These are phyloP conservation scores for Pichia cabralensis DNA, from an alignment of 805 yeast genomes.

Conservation along the genomic window DNA sequence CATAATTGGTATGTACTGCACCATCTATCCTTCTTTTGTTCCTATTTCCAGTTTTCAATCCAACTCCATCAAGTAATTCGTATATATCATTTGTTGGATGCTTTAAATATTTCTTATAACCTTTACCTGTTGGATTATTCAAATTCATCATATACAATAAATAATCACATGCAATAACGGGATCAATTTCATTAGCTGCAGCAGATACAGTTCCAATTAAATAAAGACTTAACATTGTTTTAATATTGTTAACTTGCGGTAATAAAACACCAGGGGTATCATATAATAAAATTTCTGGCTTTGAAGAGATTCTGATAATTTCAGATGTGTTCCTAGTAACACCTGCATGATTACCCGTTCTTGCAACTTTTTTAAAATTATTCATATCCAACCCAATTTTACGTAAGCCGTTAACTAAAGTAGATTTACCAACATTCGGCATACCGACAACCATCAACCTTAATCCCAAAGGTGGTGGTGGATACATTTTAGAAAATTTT, in stretches of 20 bases:
- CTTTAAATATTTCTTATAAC: slow-evolving; percentile 36
- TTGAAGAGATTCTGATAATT: slow-evolving; percentile 49
- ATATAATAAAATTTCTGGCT: slow-evolving; percentile 59
- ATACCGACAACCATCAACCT: slow-evolving; percentile 75
- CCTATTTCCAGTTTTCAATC: slow-evolving; percentile 24
- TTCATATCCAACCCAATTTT: slow-evolving; percentile 22
- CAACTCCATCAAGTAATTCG: slow-evolving; percentile 41
- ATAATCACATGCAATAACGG: slow-evolving; percentile 79
- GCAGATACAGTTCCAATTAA: slow-evolving; percentile 70
- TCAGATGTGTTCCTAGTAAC: slow-evolving; percentile 76
- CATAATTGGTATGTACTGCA: slow-evolving; percentile 34
- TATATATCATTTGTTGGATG: slow-evolving; percentile 67
- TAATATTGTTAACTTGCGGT: slow-evolving; percentile 56
- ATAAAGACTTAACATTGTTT: slow-evolving; percentile 66
- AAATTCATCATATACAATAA: slow-evolving; percentile 64
- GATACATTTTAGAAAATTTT: slow-evolving; percentile 35
- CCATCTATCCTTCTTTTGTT: slow-evolving; percentile 22
- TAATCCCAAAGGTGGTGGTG: slow-evolving; percentile 79
- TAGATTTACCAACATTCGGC: slow-evolving; percentile 97
- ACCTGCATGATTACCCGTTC: slow-evolving; percentile 84
- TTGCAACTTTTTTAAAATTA: slow-evolving; percentile 54
- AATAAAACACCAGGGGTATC: slow-evolving; percentile 93
- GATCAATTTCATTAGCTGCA: slow-evolving; percentile 53
- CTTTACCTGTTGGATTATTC: slow-evolving; percentile 37
- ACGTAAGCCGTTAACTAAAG: slow-evolving; percentile 69